Evolutionary conservation across 2,329 filamentous ascomycete genomes (phyloP).

Genomic region (Coniochaeta sp.): DNA sequence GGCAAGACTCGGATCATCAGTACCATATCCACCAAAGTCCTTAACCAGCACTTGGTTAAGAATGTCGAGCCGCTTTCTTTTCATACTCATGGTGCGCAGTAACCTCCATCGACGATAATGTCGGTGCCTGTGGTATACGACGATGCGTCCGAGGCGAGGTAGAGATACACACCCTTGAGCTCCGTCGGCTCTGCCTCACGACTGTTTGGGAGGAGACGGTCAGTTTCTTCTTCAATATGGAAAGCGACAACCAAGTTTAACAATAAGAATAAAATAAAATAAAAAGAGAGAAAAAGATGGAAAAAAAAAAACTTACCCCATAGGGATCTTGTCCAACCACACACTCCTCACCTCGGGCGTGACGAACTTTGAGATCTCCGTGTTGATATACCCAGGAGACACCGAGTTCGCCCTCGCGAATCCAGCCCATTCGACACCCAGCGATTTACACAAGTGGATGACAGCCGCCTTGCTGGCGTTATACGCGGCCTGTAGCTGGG

Average conservation of each 20-base stretch:
- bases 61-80: background rate
- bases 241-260: background rate
- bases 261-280: too few relatives aligned
- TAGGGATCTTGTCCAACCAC: conserved; percentile 73
- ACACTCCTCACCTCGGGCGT: conserved; percentile 59
- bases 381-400: conserved; percentile 69
- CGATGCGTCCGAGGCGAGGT: conserved; percentile 74
- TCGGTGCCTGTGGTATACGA: conserved; percentile 74
- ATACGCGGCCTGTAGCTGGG: conserved; percentile 67
- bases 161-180: conserved; percentile 77
- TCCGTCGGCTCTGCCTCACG: conserved; percentile 67
- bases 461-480: conserved; percentile 65
- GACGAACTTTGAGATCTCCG: conserved; percentile 62
- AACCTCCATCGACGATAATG: conserved; percentile 70
- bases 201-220: conserved; percentile 20
- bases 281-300: too few relatives aligned
- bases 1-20: background rate
- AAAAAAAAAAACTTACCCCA: conserved; percentile 55
- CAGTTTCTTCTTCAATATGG: background rate
- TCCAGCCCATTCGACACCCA: conserved; percentile 70
- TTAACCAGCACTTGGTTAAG: background rate
- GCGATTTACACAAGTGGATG: conserved; percentile 55
- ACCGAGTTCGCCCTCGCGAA: conserved; percentile 68
- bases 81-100: conserved; percentile 41
- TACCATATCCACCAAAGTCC: background rate